These are phyloP conservation scores for Helminthosporium solani DNA, from an alignment of 2,329 filamentous ascomycete species.

Conservation along the genomic window DNA sequence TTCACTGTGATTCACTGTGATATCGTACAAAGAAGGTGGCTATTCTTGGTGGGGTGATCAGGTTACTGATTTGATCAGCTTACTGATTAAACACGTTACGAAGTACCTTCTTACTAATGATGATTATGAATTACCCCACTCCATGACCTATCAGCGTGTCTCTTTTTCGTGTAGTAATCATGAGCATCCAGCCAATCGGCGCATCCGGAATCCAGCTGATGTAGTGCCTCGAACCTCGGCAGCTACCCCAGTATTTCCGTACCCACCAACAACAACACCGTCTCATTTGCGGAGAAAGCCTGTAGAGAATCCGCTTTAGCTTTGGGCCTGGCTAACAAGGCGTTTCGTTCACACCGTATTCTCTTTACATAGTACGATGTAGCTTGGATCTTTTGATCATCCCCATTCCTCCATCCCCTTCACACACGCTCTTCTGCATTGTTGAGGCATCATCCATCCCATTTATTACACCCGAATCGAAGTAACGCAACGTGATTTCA, in stretches of 20 bases:
- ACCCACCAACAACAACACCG: not conserved
- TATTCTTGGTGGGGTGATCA: too few relatives aligned
- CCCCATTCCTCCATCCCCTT: not conserved
- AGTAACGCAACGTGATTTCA: not conserved
- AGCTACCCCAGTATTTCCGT: slow-evolving; percentile 3
- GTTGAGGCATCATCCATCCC: not conserved
- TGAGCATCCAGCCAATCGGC: slow-evolving; percentile 1
- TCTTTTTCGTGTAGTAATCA: not conserved
- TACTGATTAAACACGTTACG: too few relatives aligned
- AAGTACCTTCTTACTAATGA: too few relatives aligned
- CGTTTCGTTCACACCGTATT: not conserved
- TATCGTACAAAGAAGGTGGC: too few relatives aligned
- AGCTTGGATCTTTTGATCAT: not conserved
- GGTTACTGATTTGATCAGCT: too few relatives aligned
- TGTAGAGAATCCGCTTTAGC: not conserved
- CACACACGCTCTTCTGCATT: too few relatives aligned
- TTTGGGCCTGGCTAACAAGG: not conserved
- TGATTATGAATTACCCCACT: too few relatives aligned
- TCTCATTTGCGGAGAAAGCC: not conserved
- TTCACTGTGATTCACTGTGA: too few relatives aligned
- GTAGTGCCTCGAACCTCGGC: slow-evolving; percentile 5
- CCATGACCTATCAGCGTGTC: not conserved
- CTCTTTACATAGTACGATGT: not conserved
- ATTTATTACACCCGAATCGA: not conserved
- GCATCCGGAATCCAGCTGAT: slow-evolving; percentile 1